These are phyloP conservation scores for Stenocarpella maydis DNA, from an alignment of 2,329 filamentous ascomycete genomes.

Conservation along the genomic window DNA sequence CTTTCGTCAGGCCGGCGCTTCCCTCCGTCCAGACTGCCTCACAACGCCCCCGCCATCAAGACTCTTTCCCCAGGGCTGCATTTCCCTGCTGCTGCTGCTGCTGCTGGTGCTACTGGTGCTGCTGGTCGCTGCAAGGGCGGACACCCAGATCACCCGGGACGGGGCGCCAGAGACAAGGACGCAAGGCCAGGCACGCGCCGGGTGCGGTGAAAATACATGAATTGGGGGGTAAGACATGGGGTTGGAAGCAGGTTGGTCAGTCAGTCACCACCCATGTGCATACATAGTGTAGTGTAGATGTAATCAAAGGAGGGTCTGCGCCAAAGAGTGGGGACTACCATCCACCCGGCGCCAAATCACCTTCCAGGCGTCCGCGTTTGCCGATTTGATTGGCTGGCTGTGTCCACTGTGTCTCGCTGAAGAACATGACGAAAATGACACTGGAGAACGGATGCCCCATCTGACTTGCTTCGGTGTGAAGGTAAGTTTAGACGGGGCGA, in stretches of 20 bases:
- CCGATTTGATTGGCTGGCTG: constrained; percentile 10
- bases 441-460: neutral
- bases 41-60: no score
- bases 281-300: constrained; percentile 14
- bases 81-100: neutral
- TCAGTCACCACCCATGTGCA: neutral
- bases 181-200: neutral
- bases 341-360: constrained; percentile 21
- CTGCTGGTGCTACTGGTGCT: no score
- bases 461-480: neutral
- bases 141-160: neutral
- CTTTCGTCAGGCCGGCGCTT: no score
- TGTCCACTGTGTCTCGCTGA: neutral
- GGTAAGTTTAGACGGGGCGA: neutral
- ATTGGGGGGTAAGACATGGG: constrained; percentile 13
- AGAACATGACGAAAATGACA: neutral
- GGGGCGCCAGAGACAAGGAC: neutral
- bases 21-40: no score
- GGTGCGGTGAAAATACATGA: constrained; percentile 9
- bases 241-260: neutral
- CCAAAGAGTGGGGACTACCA: neutral
- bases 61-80: neutral
- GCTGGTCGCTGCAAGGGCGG: constrained; percentile 10
- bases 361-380: neutral
- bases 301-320: neutral